Conservation (phyloP, 345 rosid genomes). For the Populus pruinosa region DNA sequence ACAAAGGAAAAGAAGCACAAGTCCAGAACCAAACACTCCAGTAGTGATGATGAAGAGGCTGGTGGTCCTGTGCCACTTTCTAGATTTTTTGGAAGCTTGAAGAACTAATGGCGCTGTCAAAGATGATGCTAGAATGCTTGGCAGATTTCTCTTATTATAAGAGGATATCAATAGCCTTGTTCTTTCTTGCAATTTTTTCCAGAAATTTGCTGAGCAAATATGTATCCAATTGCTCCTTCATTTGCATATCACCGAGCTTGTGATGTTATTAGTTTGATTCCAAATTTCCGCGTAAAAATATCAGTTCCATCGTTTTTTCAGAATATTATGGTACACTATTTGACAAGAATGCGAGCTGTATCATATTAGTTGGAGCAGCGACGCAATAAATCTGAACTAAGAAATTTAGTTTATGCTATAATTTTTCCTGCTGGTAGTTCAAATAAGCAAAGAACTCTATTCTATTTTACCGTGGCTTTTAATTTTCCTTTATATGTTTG, state of each 20-base stretch:
- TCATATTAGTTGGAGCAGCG: background rate
- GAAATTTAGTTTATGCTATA: background rate
- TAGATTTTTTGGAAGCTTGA: constrained; percentile 73
- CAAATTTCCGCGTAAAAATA: background rate
- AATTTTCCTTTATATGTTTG: too few species aligned
- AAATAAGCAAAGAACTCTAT: background rate
- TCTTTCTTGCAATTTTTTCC: background rate
- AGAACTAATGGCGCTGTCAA: constrained; percentile 37
- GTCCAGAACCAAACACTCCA: constrained; percentile 53
- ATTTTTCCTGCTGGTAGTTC: background rate
- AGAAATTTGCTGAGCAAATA: constrained; percentile 3
- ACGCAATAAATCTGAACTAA: background rate
- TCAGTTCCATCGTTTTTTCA: background rate
- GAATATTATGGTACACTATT: background rate
- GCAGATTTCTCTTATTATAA: constrained; percentile 7
- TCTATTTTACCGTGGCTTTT: too few species aligned
- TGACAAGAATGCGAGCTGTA: background rate
- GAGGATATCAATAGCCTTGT: constrained; percentile 4
- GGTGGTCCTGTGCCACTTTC: constrained; percentile 91
- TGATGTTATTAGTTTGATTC: constrained; percentile 8
- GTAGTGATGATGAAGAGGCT: constrained; percentile 42
- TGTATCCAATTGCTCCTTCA: background rate
- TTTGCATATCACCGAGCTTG: constrained; percentile 11
- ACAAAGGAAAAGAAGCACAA: constrained; percentile 66
- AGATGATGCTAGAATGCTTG: constrained; percentile 13